Base-by-base conservation (phyloP, 108 stramenopile genomes). In the Cyclotella cryptica region DNA sequence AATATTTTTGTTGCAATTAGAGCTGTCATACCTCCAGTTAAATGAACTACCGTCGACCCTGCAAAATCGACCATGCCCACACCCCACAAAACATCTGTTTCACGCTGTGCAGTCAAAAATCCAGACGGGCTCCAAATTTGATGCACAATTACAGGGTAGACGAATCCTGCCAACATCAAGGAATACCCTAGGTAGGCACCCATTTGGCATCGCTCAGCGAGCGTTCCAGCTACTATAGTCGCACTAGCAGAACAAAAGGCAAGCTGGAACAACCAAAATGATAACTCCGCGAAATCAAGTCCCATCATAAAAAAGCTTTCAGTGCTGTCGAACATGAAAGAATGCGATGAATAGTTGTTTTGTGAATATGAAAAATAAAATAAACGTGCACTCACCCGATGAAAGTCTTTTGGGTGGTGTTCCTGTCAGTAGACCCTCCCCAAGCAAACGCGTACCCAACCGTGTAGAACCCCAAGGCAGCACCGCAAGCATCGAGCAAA, bases 1-100 rank as follows among this genome's bases (percentile, higher is more conserved):
- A 96, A 80, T 47, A 98, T 63, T 39, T 83, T 78, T 22, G 96
- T 91, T 30, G 92, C 92, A 85, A 94, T 85, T 47, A 96, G 82
- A 49, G 96, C 96, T 30, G 95, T 91, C 52, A 87, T 66, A 13
- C 97, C 97, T 58, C 96, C 97, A 44, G 90, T 92, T 85, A 96
- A 85, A 92, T 98, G 98, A 19, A 98, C 98, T 51, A 98, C 98
- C 61, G 90, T 87, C n/a, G 92, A 89, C 24, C 98, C 98, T 51
- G 98, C 96, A 66, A 96, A 98, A 72, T 98, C 98, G 59, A 95
- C 70, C 51, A 91, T 82, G 62, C 96, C 96, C 60, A 92, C 84
- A 42, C 80, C 93, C 11, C 76, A 77, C 57, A 88, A 81, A 35
- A 88, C 83, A 39, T 89, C 86, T 26, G 74, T 78, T 27, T 46